A percentile compares a stretch with the other conserved stretches of the same genome.
phyloP scores from a whole-genome alignment of 2,329 filamentous ascomycete species.

The Ophiocordyceps unilateralis region DNA sequence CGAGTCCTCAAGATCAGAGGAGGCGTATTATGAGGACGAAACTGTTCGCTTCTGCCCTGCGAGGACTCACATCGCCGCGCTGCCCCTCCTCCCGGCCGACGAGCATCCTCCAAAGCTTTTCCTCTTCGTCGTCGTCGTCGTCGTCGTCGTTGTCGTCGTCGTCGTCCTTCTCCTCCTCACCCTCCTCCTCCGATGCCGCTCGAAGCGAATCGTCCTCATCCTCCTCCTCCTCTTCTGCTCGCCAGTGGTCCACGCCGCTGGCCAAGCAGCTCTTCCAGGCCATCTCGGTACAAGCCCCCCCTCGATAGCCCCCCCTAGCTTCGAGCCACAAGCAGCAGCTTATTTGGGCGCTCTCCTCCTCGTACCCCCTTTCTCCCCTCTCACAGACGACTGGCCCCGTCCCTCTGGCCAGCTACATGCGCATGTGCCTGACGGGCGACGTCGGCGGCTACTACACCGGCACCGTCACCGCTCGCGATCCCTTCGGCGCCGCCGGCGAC shows the following conservation, averaged over 20 bases:
- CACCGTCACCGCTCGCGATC: slow-evolving; percentile 54
- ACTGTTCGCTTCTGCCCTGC: background rate
- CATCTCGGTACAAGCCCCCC: slow-evolving; percentile 46
- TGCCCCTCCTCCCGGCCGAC: background rate
- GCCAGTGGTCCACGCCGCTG: slow-evolving; percentile 81
- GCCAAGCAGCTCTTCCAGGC: slow-evolving; percentile 76
- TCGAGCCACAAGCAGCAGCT: background rate
- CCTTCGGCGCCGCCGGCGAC: slow-evolving; percentile 85
- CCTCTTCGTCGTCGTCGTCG: background rate
- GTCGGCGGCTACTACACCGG: slow-evolving; percentile 88
- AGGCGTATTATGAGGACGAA: background rate
- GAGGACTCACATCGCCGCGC: background rate
- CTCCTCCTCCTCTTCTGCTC: slow-evolving; percentile 6
- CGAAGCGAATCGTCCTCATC: too few relatives aligned
- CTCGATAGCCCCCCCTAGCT: background rate
- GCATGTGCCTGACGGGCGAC: slow-evolving; percentile 88
- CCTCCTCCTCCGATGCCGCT: too few relatives aligned
- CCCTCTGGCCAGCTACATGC: slow-evolving; percentile 89
- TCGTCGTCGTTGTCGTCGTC: background rate
- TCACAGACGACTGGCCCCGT: slow-evolving; percentile 64
- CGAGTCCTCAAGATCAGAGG: too few relatives aligned
- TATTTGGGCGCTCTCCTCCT: background rate
- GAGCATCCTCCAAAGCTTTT: background rate
- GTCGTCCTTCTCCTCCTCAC: too few relatives aligned
- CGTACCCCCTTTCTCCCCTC: background rate